These are phyloP conservation scores for Aspergillus fischeri DNA, from an alignment of 2,329 filamentous ascomycete species.

Conservation along the genomic window DNA sequence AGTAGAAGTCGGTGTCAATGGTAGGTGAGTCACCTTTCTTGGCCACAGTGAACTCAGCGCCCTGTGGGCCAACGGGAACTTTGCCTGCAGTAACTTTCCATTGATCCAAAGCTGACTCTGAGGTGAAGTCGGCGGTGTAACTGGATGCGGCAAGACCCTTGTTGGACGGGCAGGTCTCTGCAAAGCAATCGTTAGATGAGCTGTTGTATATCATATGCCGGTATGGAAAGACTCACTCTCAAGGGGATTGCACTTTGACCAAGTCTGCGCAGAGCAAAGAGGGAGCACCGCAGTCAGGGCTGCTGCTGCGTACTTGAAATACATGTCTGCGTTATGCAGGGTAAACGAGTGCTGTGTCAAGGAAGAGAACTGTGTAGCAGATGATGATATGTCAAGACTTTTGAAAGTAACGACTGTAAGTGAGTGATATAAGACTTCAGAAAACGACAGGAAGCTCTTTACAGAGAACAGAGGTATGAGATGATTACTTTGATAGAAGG, in stretches of 20 bases:
- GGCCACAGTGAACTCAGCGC: conserved; percentile 75
- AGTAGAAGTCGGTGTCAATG: conserved; percentile 85
- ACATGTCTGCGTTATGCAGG: conserved; percentile 19
- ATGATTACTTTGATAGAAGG: neutral
- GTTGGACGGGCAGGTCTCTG: conserved; percentile 61
- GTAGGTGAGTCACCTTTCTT: conserved; percentile 79
- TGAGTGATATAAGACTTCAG: neutral
- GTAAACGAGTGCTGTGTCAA: neutral
- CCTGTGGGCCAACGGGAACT: conserved; percentile 64
- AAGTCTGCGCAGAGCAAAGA: conserved; percentile 61
- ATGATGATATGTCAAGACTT: neutral
- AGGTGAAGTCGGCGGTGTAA: conserved; percentile 38
- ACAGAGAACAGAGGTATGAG: too few species aligned
- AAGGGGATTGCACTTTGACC: conserved; percentile 68
- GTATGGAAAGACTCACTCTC: conserved; percentile 18
- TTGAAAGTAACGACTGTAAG: neutral
- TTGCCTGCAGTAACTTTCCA: conserved; percentile 66
- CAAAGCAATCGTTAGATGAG: conserved; percentile 4
- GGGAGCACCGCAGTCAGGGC: conserved; percentile 30
- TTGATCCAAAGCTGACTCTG: conserved; percentile 49
- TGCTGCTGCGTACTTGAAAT: conserved; percentile 27
- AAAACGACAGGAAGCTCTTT: too few species aligned
- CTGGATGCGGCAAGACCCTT: conserved; percentile 57
- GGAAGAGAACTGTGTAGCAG: neutral
- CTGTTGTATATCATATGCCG: neutral